Base-by-base conservation (phyloP, 108 stramenopile species). In the Fistulifera pelliculosa region DNA sequence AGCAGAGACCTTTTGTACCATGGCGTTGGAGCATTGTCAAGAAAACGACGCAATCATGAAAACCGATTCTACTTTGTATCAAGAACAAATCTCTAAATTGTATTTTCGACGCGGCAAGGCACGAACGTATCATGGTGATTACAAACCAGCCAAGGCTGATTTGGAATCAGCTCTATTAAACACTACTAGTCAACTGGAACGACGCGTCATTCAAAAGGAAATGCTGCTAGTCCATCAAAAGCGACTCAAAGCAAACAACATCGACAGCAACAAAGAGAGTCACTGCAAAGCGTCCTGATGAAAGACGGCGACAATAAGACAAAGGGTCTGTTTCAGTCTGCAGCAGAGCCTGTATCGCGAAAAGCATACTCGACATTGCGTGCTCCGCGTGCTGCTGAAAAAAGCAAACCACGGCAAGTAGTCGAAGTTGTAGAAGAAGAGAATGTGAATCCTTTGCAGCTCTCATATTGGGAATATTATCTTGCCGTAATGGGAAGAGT, bases 21-120 rank as follows among this genome's bases (percentile, higher is more conserved):
- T 73, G 56, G 87, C 87, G 0, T 27, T 89, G 31, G 78, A 62
- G 41, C 71, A 64, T 68, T 47, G 60, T 38, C 27, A 21, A n/a
- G 1, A 27, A 12, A 48, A 12, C 14, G 54, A 27, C 40, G 49
- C 2, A 54, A 47, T 27, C 31, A 27, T 12, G 15, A 38, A 23
- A 52, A 51, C 25, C 50, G 41, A 38, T 17, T 8, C 31, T n/a
- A n/a, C n/a, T n/a, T n/a, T n/a, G n/a, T n/a, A 42, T 31, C 40
- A 47, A 40, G n/a, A 35, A 55, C 38, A 23, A 23, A 1, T 71
- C 51, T 22, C 53, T 50, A 93, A 89, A 56, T 69, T 80, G 1
- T 66, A 74, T 25, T 93, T 81, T 66, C 79, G 83, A 41, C 76
- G 76, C 49, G 85, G 70, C 41, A 81, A 78, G 66, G 73, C 78